Conservation (phyloP, 148 eudicot species). For the Drosera capensis region DNA sequence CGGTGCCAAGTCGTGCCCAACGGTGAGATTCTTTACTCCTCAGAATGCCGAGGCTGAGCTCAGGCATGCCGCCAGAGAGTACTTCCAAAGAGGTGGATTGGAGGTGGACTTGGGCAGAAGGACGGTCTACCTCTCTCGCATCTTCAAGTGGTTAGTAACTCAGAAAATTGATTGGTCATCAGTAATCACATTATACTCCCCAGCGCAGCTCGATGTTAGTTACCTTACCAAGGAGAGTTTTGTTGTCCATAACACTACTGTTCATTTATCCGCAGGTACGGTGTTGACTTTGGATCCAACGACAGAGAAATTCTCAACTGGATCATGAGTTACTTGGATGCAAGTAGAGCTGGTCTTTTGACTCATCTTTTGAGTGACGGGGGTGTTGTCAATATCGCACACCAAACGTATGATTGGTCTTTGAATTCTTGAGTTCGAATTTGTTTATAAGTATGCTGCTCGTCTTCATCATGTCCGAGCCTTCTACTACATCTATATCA, state of each 20-base stretch:
- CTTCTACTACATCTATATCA: too few relatives aligned
- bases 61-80: conserved; percentile 54
- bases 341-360: conserved; percentile 63
- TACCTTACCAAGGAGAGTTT: background rate
- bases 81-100: conserved; percentile 44
- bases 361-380: conserved; percentile 75
- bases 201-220: too few relatives aligned
- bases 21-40: conserved; percentile 54
- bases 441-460: too few relatives aligned
- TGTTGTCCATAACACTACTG: background rate
- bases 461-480: too few relatives aligned
- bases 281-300: conserved; percentile 52
- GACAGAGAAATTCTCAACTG: conserved; percentile 51
- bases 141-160: conserved; percentile 54
- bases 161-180: background rate
- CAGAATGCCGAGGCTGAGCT: conserved; percentile 58
- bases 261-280: conserved; percentile 40
- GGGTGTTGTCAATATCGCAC: conserved; percentile 32
- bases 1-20: conserved; percentile 72
- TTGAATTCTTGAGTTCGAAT: conserved; percentile 22
- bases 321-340: conserved; percentile 63
- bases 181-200: background rate
- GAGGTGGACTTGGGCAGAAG: conserved; percentile 68
- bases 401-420: conserved; percentile 75
- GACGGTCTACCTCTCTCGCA: conserved; percentile 44